Conservation (phyloP, 768 basidiomycete species). For the Boletellus emodensis region DNA sequence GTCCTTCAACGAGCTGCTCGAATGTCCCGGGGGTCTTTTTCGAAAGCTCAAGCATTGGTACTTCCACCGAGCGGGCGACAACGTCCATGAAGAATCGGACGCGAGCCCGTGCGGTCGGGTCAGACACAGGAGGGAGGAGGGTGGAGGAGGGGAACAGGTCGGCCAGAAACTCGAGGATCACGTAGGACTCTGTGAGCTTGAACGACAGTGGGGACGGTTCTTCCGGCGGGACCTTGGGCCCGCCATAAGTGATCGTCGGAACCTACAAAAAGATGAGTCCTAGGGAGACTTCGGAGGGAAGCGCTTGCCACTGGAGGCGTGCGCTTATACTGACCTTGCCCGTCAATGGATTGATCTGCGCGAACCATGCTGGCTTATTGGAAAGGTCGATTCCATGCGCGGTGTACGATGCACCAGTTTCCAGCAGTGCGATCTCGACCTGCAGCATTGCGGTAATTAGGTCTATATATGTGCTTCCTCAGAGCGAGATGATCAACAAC, state of each 20-base stretch:
- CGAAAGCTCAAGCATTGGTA: slow-evolving; percentile 33
- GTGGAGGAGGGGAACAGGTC: slow-evolving; percentile 47
- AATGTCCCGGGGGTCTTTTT: slow-evolving; percentile 4
- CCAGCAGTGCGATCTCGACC: slow-evolving; percentile 56
- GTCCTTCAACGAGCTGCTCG: background rate
- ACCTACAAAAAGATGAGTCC: slow-evolving; percentile 33
- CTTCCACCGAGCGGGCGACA: slow-evolving; percentile 40
- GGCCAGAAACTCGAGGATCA: slow-evolving; percentile 63
- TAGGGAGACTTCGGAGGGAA: too few species aligned
- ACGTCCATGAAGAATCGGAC: slow-evolving; percentile 60
- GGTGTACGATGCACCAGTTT: slow-evolving; percentile 46
- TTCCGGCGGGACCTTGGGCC: slow-evolving; percentile 48
- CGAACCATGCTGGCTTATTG: slow-evolving; percentile 68
- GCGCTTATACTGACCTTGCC: slow-evolving; percentile 45
- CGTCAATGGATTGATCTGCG: slow-evolving; percentile 52
- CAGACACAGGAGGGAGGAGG: slow-evolving; percentile 43
- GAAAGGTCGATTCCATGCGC: slow-evolving; percentile 51
- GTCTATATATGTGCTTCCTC: too few species aligned
- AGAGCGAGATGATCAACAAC: slow-evolving; percentile 4
- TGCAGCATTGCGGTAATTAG: slow-evolving; percentile 18
- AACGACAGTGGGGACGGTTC: slow-evolving; percentile 53
- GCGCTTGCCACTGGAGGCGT: too few species aligned
- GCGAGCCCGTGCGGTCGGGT: slow-evolving; percentile 52
- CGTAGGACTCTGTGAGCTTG: slow-evolving; percentile 61
- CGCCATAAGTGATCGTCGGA: slow-evolving; percentile 58